A percentile compares a stretch with the other conserved stretches of the same genome.
phyloP scores from a whole-genome alignment of 2,329 filamentous ascomycete species.

The Venturia aucupariae region DNA sequence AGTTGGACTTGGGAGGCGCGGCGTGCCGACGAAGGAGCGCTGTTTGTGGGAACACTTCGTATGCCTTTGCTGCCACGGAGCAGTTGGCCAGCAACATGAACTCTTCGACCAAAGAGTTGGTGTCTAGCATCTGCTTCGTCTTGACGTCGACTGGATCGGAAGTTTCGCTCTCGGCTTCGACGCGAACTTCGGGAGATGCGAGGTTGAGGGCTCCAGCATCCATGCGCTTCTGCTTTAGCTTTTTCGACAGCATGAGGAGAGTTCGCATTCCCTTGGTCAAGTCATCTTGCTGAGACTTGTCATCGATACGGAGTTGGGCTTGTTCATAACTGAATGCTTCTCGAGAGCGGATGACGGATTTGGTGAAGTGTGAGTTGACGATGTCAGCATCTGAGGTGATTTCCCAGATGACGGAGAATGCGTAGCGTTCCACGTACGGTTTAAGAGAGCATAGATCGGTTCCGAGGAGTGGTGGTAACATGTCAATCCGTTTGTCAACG shows the following conservation, averaged over 20 bases:
- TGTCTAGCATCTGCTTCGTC: conserved; percentile 87
- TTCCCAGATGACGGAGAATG: conserved; percentile 58
- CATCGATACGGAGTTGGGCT: conserved; percentile 89
- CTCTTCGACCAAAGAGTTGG: conserved; percentile 95
- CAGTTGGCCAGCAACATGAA: conserved; percentile 99
- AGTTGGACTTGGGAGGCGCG: conserved; percentile 88
- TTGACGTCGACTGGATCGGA: conserved; percentile 94
- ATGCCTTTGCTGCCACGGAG: conserved; percentile 82
- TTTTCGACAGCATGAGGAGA: conserved; percentile 80
- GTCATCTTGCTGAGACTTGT: conserved; percentile 76
- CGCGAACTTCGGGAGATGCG: conserved; percentile 94
- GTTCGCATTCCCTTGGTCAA: conserved; percentile 83
- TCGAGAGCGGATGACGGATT: conserved; percentile 92
- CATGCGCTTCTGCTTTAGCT: conserved; percentile 90
- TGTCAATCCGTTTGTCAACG: conserved; percentile 98
- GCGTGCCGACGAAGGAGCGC: conserved; percentile 88
- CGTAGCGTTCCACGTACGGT: conserved; percentile 79
- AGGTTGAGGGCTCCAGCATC: conserved; percentile 91
- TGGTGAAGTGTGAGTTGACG: conserved; percentile 79
- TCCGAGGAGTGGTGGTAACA: conserved; percentile 92
- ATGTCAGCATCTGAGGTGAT: conserved; percentile 77
- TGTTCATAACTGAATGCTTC: conserved; percentile 98
- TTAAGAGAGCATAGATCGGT: conserved; percentile 95
- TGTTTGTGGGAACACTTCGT: conserved; percentile 87
- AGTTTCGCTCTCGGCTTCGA: conserved; percentile 90